Percentiles rank a stretch among this genome's conserved stretches.
phyloP scores from a whole-genome alignment of 2,329 filamentous ascomycete genomes.

The Pseudodiploospora longispora region DNA sequence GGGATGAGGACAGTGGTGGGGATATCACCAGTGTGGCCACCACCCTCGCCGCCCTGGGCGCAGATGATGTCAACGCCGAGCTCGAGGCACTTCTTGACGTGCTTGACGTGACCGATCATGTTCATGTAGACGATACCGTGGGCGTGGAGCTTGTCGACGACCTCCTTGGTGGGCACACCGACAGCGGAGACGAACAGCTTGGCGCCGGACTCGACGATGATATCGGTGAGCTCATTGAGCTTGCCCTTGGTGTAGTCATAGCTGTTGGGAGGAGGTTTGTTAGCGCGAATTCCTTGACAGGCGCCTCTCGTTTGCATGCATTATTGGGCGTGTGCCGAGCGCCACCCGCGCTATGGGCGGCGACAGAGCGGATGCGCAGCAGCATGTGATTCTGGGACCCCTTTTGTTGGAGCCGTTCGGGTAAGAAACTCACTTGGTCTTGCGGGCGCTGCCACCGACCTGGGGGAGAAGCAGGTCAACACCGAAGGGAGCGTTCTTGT shows the following conservation, averaged over 20 bases:
- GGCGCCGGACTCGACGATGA: conserved; percentile 85
- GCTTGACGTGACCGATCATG: conserved; percentile 99
- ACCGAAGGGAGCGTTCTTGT: conserved; percentile 93
- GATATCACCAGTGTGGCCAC: conserved; percentile 91
- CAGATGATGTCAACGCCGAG: conserved; percentile 94
- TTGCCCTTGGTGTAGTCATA: conserved; percentile 99
- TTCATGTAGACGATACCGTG: conserved; percentile 95
- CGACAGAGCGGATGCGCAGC: background rate
- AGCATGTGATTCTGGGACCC: conserved; percentile 15
- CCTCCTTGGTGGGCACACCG: conserved; percentile 79
- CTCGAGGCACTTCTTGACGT: conserved; percentile 91
- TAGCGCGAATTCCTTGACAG: no score
- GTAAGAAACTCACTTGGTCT: conserved; percentile 63
- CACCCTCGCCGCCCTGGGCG: conserved; percentile 95
- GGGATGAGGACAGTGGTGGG: conserved; percentile 90
- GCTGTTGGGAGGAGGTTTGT: conserved; percentile 38
- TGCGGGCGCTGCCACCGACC: conserved; percentile 86
- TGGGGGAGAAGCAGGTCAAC: conserved; percentile 91
- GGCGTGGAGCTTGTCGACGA: conserved; percentile 86
- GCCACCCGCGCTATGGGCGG: no score
- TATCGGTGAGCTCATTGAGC: conserved; percentile 79
- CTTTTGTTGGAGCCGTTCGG: background rate
- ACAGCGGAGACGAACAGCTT: conserved; percentile 96
- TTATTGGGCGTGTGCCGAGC: no score
- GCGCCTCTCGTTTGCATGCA: no score